Conservation (phyloP, 495 filamentous ascomycete species). For the Hypoxylon trugodes region DNA sequence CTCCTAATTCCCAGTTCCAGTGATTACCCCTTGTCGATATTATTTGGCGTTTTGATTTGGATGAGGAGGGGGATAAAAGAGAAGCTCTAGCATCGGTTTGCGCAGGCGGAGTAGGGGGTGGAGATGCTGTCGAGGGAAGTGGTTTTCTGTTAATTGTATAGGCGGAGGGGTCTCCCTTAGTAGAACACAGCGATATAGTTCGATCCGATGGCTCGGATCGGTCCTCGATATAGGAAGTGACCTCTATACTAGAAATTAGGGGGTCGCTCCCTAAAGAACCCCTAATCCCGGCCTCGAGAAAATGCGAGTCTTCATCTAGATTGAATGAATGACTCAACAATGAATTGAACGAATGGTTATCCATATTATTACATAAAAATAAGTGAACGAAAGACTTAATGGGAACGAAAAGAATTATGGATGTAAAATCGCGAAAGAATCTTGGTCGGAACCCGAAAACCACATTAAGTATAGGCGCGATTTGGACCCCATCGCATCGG, state of each 20-base stretch:
- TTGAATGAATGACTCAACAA: not conserved
- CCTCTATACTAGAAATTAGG: not conserved
- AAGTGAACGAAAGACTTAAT: not conserved
- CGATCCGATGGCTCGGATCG: not conserved
- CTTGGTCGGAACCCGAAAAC: too few relatives aligned
- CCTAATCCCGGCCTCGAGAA: not conserved
- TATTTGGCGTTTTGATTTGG: not conserved
- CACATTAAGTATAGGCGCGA: too few relatives aligned
- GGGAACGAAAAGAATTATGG: not conserved
- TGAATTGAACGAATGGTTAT: not conserved
- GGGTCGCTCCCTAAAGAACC: not conserved
- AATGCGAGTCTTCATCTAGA: not conserved
- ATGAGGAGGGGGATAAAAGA: constrained; percentile 4
- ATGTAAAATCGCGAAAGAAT: too few relatives aligned
- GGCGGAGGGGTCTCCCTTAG: not conserved
- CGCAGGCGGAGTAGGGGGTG: not conserved
- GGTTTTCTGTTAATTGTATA: not conserved
- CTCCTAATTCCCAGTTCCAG: constrained; percentile 23
- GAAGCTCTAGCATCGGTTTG: not conserved
- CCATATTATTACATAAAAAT: not conserved
- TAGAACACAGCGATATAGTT: not conserved
- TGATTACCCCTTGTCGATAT: constrained; percentile 15
- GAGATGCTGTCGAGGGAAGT: not conserved
- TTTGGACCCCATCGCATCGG: too few relatives aligned
- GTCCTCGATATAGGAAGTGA: not conserved